Base-by-base conservation (phyloP, 768 basidiomycete genomes). In the Amanita pallidorosea region DNA sequence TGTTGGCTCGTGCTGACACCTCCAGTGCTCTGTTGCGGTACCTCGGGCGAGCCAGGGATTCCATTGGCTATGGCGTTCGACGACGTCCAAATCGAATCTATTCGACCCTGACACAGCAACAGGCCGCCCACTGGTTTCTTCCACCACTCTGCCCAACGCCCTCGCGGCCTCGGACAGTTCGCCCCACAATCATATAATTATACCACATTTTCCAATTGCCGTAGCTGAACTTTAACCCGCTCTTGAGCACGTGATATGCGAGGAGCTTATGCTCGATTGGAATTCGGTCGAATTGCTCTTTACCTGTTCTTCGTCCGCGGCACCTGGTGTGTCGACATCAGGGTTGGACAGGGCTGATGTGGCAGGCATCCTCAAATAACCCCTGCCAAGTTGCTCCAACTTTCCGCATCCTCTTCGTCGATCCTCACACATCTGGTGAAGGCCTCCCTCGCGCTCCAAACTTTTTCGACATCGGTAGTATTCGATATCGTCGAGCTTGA, bases 131-230 rank as follows among this genome's bases (percentile, higher is more conserved):
- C 74, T 73, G n/a, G 81, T 78, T 62, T 81, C 77, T 56, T 94
- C 89, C 34, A 97, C 78, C 51, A 97, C 74, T 3, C 92, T 83
- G 0, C 76, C 75, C 18, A 91, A 72, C 0, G 94, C 95, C 35
- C 89, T 83, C 53, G 81, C 83, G 0, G 91, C 84, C 61, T 99
- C 95, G 1, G 80, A 73, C 45, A 97, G 74, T 62, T 98, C 93
- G 6, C 94, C 95, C 17, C 23, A 98, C 84, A 60, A 96, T 72
- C 85, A 90, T 93, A 71, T 93, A 98, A 71, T 99, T 99, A 54
- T 76, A 75, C 96, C 96, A 99, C 88, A 99, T 94, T 17, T 91
- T 79, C 94, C 95, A 98, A 61, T 92, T 94, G 23, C 89, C 83
- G 63, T 91, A 88, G 45, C 79, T 78, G 64, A 77, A 80, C 57